These are phyloP conservation scores for Posidonia oceanica DNA, from an alignment of 116 monocot genomes.

Conservation along the genomic window DNA sequence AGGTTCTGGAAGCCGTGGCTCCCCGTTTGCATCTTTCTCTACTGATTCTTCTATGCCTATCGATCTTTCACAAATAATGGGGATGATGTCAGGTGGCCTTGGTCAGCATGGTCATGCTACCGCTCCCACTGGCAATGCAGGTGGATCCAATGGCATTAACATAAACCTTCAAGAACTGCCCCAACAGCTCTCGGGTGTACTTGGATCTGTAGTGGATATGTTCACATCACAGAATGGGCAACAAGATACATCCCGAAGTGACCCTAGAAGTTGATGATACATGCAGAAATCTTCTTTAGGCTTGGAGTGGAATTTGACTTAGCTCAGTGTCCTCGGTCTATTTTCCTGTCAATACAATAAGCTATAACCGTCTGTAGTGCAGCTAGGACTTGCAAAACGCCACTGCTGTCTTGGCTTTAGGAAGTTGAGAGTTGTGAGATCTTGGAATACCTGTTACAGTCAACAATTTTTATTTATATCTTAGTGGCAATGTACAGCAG, in stretches of 20 bases:
- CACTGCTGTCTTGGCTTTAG: too few species aligned
- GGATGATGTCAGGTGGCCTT: slow-evolving; percentile 3
- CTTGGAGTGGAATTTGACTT: background rate
- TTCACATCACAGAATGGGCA: slow-evolving; percentile 1
- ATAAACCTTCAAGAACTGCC: slow-evolving; percentile 6
- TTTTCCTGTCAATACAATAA: background rate
- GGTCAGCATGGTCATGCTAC: slow-evolving; percentile 5
- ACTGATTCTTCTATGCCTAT: slow-evolving; percentile 1
- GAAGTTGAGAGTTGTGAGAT: too few species aligned
- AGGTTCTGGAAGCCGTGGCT: background rate
- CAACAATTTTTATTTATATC: too few species aligned
- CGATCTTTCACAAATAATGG: slow-evolving; percentile 8
- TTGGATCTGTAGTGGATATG: slow-evolving; percentile 4
- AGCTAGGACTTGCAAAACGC: too few species aligned
- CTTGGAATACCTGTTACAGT: too few species aligned
- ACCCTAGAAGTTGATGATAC: background rate
- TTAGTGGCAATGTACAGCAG: too few species aligned
- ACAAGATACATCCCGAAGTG: background rate
- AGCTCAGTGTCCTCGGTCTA: background rate
- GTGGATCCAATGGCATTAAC: slow-evolving; percentile 3
- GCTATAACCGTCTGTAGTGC: background rate
- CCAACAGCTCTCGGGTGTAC: slow-evolving; percentile 1
- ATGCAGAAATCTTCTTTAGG: background rate
- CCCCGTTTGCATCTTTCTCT: background rate
- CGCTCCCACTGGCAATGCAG: background rate